Evolutionary conservation across 2,329 filamentous ascomycete genomes (phyloP).

Genomic region (Talaromyces islandicus): DNA sequence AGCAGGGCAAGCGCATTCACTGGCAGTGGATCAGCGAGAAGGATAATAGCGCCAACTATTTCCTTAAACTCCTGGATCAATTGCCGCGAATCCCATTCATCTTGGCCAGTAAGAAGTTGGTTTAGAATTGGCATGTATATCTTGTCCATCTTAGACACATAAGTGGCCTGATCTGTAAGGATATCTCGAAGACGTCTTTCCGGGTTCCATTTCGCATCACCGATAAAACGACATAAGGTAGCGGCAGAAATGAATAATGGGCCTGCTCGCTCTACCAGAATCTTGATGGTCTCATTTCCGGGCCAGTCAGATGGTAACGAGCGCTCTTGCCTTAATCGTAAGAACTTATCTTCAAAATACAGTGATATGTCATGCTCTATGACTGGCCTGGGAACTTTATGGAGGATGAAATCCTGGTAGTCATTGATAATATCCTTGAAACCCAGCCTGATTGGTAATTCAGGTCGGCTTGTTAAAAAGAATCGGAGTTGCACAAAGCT

Average conservation of each 20-base stretch:
- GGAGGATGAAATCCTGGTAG: conserved; percentile 8
- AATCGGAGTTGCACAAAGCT: conserved; percentile 17
- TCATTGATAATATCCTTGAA: conserved; percentile 11
- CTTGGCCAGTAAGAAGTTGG: too few species aligned
- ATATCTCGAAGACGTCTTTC: too few species aligned
- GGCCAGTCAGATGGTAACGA: not conserved
- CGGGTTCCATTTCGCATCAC: not conserved
- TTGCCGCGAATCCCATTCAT: too few species aligned
- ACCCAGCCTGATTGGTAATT: conserved; percentile 16
- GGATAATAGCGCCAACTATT: too few species aligned
- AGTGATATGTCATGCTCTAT: conserved; percentile 20
- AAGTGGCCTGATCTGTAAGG: too few species aligned
- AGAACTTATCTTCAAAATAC: conserved; percentile 17
- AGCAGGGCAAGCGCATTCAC: too few species aligned
- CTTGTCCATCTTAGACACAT: too few species aligned
- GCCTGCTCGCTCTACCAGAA: not conserved
- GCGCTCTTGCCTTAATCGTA: not conserved
- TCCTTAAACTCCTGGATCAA: too few species aligned
- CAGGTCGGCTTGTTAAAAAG: conserved; percentile 25
- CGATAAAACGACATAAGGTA: not conserved
- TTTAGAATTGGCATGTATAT: too few species aligned
- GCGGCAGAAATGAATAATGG: not conserved
- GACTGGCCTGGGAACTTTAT: conserved; percentile 18
- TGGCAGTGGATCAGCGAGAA: too few species aligned
- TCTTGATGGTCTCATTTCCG: not conserved